A percentile compares a stretch with the other conserved stretches of the same genome.
These are phyloP conservation scores for Theileria parva DNA, from an alignment of 169 alveolate species.

Conservation along the genomic window DNA sequence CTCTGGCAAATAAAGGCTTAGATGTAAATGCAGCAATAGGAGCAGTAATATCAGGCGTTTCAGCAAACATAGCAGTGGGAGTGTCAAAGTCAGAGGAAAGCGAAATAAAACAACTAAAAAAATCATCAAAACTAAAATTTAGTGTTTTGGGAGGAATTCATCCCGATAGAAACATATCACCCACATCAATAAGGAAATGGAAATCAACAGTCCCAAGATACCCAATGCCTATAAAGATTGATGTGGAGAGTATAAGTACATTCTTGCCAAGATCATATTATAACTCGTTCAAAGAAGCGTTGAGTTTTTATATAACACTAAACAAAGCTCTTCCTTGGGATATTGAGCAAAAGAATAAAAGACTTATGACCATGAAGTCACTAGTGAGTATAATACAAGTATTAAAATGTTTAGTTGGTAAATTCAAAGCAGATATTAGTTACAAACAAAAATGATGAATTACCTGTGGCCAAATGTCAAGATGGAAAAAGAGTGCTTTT, in stretches of 20 bases:
- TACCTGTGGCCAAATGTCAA: constrained; percentile 42
- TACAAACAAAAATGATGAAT: not conserved
- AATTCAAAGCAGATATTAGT: constrained; percentile 15
- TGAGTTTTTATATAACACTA: constrained; percentile 49
- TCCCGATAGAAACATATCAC: constrained; percentile 42
- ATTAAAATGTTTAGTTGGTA: constrained; percentile 18
- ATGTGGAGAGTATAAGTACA: constrained; percentile 19
- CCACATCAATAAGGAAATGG: constrained; percentile 56
- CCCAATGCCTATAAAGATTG: constrained; percentile 62
- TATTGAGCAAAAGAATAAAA: constrained; percentile 48
- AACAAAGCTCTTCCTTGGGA: constrained; percentile 63
- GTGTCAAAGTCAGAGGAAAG: not conserved
- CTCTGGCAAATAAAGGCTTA: constrained; percentile 39
- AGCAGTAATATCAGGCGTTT: constrained; percentile 45
- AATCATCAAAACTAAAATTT: constrained; percentile 43
- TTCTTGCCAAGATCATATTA: constrained; percentile 30
- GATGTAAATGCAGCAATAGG: constrained; percentile 46
- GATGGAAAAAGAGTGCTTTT: constrained; percentile 27
- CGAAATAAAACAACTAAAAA: constrained; percentile 32
- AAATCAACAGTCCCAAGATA: constrained; percentile 50
- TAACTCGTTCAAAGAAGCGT: constrained; percentile 44
- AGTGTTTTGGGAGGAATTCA: constrained; percentile 69
- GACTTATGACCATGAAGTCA: constrained; percentile 22
- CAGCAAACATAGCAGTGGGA: constrained; percentile 16
- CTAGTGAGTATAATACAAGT: not conserved